Evolutionary conservation across 768 basidiomycete species (phyloP).

Genomic region (Termitomyces sp.): DNA sequence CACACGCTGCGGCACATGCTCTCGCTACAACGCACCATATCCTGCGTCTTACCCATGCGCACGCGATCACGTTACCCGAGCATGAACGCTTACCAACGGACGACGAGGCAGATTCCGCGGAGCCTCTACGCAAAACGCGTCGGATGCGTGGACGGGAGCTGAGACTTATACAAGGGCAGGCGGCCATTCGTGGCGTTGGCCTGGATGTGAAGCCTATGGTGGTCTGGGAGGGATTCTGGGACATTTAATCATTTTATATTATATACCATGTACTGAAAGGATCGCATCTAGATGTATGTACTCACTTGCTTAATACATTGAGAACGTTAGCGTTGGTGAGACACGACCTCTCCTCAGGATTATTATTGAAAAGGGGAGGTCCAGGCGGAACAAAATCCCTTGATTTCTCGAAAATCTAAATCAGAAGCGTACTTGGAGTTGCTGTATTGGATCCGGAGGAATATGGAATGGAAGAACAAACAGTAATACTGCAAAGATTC

Average conservation of each 20-base stretch:
- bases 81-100: conserved; percentile 63
- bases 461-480: too few species aligned
- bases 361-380: not conserved
- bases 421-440: not conserved
- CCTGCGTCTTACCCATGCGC: conserved; percentile 54
- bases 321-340: not conserved
- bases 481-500: too few species aligned
- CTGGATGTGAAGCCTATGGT: conserved; percentile 32
- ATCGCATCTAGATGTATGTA: not conserved
- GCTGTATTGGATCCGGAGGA: too few species aligned
- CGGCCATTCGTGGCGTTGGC: conserved; percentile 51
- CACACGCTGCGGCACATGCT: conserved; percentile 62
- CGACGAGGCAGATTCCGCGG: conserved; percentile 66
- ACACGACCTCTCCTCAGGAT: not conserved
- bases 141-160: conserved; percentile 88
- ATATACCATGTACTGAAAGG: not conserved
- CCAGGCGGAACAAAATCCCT: not conserved
- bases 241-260: not conserved
- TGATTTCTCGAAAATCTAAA: not conserved
- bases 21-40: conserved; percentile 76
- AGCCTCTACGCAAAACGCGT: conserved; percentile 61
- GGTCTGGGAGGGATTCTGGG: conserved; percentile 48
- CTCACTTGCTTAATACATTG: not conserved
- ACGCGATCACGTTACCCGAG: conserved; percentile 53
- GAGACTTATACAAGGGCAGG: conserved; percentile 74